Conservation (phyloP, 2,329 filamentous ascomycete species). For the Aspergillus sojae region DNA sequence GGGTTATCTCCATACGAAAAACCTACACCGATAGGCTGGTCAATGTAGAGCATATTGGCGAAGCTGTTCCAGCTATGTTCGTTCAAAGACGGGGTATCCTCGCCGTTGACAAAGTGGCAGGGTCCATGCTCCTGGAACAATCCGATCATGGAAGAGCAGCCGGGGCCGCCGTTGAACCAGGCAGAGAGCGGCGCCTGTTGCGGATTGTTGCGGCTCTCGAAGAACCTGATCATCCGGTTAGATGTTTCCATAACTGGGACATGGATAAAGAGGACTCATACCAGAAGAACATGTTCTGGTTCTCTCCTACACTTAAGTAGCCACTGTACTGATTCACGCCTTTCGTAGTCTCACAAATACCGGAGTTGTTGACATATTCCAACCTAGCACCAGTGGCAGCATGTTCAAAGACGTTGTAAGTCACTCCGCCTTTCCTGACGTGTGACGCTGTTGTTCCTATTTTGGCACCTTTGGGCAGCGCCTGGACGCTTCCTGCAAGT, state of each 20-base stretch:
- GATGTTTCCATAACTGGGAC: neutral
- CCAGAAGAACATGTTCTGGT: constrained; percentile 52
- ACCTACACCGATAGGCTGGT: constrained; percentile 61
- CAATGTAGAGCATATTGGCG: constrained; percentile 68
- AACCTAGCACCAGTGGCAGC: constrained; percentile 49
- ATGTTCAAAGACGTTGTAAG: constrained; percentile 53
- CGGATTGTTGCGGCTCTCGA: constrained; percentile 51
- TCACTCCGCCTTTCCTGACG: constrained; percentile 39
- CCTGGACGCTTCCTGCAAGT: neutral
- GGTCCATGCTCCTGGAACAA: constrained; percentile 49
- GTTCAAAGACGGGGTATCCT: constrained; percentile 48
- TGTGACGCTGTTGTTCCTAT: constrained; percentile 22
- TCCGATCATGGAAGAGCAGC: constrained; percentile 46
- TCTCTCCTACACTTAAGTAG: constrained; percentile 52
- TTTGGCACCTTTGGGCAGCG: constrained; percentile 1
- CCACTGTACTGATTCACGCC: constrained; percentile 56
- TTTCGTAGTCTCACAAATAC: constrained; percentile 55
- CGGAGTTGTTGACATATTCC: constrained; percentile 55
- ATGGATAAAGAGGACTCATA: constrained; percentile 11
- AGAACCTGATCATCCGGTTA: constrained; percentile 40
- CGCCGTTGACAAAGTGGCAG: constrained; percentile 44
- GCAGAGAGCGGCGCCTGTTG: constrained; percentile 46
- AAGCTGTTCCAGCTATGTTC: constrained; percentile 62
- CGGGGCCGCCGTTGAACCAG: constrained; percentile 54
- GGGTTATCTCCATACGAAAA: constrained; percentile 50